phyloP scores from a whole-genome alignment of 805 yeast species.

The Zygoascus flipseniorum region DNA sequence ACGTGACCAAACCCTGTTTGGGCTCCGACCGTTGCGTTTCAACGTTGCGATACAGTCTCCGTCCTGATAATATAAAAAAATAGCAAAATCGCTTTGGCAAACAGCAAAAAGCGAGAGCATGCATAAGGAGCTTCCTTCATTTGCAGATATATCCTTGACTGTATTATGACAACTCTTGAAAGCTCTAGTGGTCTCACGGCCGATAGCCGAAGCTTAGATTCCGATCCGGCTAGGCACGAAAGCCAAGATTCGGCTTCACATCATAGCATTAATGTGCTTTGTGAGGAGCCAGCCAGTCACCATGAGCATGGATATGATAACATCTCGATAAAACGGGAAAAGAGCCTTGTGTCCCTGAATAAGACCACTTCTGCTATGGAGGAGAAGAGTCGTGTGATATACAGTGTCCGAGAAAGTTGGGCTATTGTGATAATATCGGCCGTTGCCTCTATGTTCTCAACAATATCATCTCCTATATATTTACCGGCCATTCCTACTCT shows the following conservation, averaged over 20 bases:
- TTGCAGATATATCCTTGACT: too few relatives aligned
- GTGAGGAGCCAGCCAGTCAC: background rate
- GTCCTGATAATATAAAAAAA: too few relatives aligned
- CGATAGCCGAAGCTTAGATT: too few relatives aligned
- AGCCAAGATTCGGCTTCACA: background rate
- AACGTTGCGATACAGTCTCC: too few relatives aligned
- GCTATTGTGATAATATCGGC: conserved; percentile 9
- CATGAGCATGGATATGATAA: background rate
- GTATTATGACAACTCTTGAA: too few relatives aligned
- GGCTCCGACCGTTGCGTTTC: too few relatives aligned
- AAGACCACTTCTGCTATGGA: background rate
- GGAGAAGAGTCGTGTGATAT: background rate
- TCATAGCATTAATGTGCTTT: background rate
- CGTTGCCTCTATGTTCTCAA: conserved; percentile 51
- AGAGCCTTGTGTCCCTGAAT: background rate
- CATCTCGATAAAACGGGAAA: background rate
- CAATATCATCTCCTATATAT: conserved; percentile 69
- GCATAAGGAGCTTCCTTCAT: too few relatives aligned
- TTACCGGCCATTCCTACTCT: conserved; percentile 66
- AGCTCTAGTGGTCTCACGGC: too few relatives aligned
- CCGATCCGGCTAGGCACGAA: background rate
- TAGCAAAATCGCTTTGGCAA: too few relatives aligned
- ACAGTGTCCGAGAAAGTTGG: background rate
- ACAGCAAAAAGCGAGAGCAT: too few relatives aligned
- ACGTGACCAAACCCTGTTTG: too few relatives aligned